Percentiles rank a stretch among this genome's conserved stretches.
These are phyloP conservation scores for Zygnema circumcarinatum DNA, from an alignment of 139 green algal genomes.

Conservation along the genomic window DNA sequence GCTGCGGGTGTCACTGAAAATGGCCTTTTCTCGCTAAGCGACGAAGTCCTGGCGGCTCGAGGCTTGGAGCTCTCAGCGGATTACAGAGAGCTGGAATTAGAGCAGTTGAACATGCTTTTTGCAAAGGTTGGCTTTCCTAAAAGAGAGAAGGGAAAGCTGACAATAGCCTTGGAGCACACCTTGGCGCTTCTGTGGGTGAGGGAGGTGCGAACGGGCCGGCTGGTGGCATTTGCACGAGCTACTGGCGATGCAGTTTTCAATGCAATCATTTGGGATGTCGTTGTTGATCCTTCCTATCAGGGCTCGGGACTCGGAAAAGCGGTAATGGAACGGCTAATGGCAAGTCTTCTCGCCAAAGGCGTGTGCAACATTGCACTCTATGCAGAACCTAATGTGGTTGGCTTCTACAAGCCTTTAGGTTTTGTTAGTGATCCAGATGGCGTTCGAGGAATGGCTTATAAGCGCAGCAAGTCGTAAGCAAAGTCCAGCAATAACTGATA, in stretches of 20 bases:
- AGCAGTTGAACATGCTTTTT: conserved; percentile 42
- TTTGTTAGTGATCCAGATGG: conserved; percentile 49
- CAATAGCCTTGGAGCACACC: conserved; percentile 15
- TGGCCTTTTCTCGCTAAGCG: conserved; percentile 8
- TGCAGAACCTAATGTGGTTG: conserved; percentile 51
- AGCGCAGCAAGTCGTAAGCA: too few species aligned
- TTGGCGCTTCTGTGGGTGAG: conserved; percentile 27
- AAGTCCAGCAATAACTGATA: too few species aligned
- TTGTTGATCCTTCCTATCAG: conserved; percentile 44
- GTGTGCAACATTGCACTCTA: conserved; percentile 53
- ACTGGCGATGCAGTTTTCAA: conserved; percentile 53
- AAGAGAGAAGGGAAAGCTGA: conserved; percentile 9
- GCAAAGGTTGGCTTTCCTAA: conserved; percentile 39
- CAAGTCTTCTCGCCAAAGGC: neutral
- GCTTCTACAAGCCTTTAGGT: conserved; percentile 48
- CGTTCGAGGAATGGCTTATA: conserved; percentile 44
- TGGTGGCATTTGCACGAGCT: conserved; percentile 43
- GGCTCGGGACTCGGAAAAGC: conserved; percentile 34
- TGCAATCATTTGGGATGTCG: conserved; percentile 52
- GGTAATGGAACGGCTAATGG: conserved; percentile 47
- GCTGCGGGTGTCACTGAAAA: conserved; percentile 15
- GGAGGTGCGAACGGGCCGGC: neutral
- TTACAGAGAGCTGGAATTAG: neutral
- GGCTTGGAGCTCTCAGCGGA: conserved; percentile 10
- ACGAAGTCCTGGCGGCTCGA: conserved; percentile 4